Evolutionary conservation across 371 early-diverging fungal species (phyloP), one percentile per base, ranked within the genome.

Genomic region (Furculomyces boomerangus): DNA sequence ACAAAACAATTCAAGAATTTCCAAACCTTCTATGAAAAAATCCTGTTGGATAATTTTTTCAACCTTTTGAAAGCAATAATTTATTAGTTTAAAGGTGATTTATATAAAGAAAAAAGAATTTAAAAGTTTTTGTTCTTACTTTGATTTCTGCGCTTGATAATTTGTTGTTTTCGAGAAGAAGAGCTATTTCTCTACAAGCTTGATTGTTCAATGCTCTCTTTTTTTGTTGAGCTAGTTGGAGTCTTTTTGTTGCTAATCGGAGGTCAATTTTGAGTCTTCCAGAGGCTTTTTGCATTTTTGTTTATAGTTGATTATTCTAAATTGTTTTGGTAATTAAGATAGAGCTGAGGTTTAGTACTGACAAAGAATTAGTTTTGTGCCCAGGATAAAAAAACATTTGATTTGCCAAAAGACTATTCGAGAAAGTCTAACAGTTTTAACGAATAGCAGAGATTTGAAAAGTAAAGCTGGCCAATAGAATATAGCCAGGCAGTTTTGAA

Each of bases 31-130:
- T 31, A 82, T 73, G 54, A 76, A 70, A 50, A 83, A 77, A 68
- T 95, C 96, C 62, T 95, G 92, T 5, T 90, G 81, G 54, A 95
- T 93, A 49, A 95, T 83, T 64, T 83, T 79, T 54, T 93, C 92
- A 5, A 43, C 43, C 43, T 43, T n/a, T 13, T 13, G 22, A 43
- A 43, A 43, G 20, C 8, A 43, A 13, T n/a, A 43, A 10, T 43
- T 43, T 7, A 43, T 43, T 43, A 8, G 10, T n/a, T 43, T 8
- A 13, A 43, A 8, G 7, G 3, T 10, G 5, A n/a, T 43, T 8
- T 43, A 43, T 13, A 8, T 43, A 20, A 20, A 43, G 20, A 13
- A 13, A 43, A 8, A 43, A 43, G 43, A 43, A 43, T 20, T 20
- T 10, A 43, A 43, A 43, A 43, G 22, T 5, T n/a, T n/a, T n/a